phyloP scores from a whole-genome alignment of 345 rosid genomes.

The Aquilaria sinensis region DNA sequence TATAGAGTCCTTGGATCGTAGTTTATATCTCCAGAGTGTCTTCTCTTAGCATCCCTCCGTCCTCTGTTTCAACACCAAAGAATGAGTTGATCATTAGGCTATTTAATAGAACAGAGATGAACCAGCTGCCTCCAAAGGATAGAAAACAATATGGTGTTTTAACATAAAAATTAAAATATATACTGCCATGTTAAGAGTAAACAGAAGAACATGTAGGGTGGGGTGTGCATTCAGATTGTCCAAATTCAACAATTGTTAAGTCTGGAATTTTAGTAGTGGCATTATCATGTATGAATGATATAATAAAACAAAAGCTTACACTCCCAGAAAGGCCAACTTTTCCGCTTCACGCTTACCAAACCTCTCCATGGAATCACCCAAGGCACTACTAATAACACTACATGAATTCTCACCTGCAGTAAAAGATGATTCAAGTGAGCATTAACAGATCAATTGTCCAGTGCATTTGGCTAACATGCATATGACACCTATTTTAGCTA shows the following conservation, averaged over 20 bases:
- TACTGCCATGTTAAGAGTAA: too few species aligned
- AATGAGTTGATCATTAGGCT: slow-evolving; percentile 3
- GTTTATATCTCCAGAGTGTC: slow-evolving; percentile 61
- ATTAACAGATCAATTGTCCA: background rate
- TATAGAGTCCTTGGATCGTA: slow-evolving; percentile 85
- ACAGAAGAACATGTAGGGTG: too few species aligned
- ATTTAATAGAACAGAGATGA: slow-evolving; percentile 3
- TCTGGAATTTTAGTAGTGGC: background rate
- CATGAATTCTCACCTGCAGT: slow-evolving; percentile 43
- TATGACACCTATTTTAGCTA: too few species aligned
- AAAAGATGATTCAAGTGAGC: slow-evolving; percentile 19
- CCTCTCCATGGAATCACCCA: slow-evolving; percentile 55
- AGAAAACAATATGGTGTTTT: background rate
- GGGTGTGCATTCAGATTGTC: background rate
- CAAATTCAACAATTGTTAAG: background rate
- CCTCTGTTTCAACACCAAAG: slow-evolving; percentile 35
- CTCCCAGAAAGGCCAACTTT: slow-evolving; percentile 67
- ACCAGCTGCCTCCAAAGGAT: background rate
- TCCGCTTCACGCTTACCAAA: slow-evolving; percentile 68
- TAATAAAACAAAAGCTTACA: slow-evolving; percentile 44
- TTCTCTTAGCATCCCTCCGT: slow-evolving; percentile 59
- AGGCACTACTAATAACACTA: slow-evolving; percentile 26
- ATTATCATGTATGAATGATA: background rate
- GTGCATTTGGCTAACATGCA: too few species aligned
- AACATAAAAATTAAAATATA: too few species aligned